Conservation (phyloP, 495 filamentous ascomycete genomes). For the Podospora pseudocomata region DNA sequence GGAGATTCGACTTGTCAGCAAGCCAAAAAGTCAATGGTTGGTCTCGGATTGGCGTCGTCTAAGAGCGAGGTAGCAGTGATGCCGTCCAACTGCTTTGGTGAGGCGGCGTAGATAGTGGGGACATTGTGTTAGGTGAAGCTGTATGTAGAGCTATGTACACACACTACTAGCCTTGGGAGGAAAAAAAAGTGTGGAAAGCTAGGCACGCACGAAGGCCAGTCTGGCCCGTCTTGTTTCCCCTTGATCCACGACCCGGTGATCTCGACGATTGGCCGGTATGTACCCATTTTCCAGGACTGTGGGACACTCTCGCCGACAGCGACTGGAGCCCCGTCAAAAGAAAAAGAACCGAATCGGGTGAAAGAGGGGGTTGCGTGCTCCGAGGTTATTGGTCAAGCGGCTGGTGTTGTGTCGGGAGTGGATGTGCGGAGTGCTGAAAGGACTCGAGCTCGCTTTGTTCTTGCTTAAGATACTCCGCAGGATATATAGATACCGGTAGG, state of each 20-base stretch:
- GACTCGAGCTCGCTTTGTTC: background rate
- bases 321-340: constrained; percentile 17
- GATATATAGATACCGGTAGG: background rate
- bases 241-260: constrained; percentile 21
- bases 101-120: constrained; percentile 8
- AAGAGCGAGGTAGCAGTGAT: constrained; percentile 1
- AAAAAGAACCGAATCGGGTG: constrained; percentile 23
- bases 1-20: background rate
- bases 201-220: background rate
- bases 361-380: constrained; percentile 18
- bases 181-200: background rate
- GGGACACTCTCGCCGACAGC: background rate
- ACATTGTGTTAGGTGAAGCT: background rate
- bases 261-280: constrained; percentile 23
- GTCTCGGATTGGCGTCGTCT: background rate
- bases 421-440: constrained; percentile 8
- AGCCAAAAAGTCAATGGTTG: background rate
- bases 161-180: background rate
- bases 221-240: background rate
- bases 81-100: background rate
- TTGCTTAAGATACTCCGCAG: background rate
- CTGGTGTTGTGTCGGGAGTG: constrained; percentile 4
- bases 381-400: constrained; percentile 16
- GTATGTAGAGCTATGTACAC: too few species aligned
- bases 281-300: constrained; percentile 8